Base-by-base conservation (phyloP, 768 basidiomycete genomes). In the Lactarius psammicola region DNA sequence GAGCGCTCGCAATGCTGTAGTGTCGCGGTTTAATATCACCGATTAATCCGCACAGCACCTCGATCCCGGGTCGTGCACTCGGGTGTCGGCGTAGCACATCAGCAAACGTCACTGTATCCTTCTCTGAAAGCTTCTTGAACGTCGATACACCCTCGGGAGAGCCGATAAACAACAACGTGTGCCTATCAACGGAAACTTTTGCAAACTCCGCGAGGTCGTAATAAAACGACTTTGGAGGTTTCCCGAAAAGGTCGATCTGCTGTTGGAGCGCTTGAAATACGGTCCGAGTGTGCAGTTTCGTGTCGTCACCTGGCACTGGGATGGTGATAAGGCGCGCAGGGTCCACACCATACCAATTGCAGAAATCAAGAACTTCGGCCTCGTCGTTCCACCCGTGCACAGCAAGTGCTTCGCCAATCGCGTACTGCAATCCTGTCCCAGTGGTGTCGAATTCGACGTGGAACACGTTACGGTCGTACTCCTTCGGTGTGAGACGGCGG, bases 401-500 rank as follows among this genome's bases (percentile, higher is more conserved):
- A 53, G 95, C 97, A 46, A 99, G 87, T 15, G 97, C 97, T 78
- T 98, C 97, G 63, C 97, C 97, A 63, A 98, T 94, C 40, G 86
- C 87, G 76, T 99, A 99, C 77, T 90, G 94, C 68, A 99, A 83
- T 10, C 95, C 95, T 28, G 97, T 99, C 36, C 92, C 92, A 31
- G 84, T 80, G 3, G 92, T 94, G 75, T 95, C 87, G 74, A 99
- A 95, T 79, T 98, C 97, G 70, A 99, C 84, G 78, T 99, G 97
- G 82, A 98, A 98, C 36, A 99, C 95, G 77, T 99, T 98, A 71
- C 97, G 92, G 76, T 98, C 91, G 78, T 99, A 99, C 68, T 96
- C 94, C 70, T 86, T 76, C 36, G 97, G 97, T 1, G 97, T 98
- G 56, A 99, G 85, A 36, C 97, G 92, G 53, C 88, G 87, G 79